Conservation (phyloP, 2,329 filamentous ascomycete species). For the Aspergillus versicolor region DNA sequence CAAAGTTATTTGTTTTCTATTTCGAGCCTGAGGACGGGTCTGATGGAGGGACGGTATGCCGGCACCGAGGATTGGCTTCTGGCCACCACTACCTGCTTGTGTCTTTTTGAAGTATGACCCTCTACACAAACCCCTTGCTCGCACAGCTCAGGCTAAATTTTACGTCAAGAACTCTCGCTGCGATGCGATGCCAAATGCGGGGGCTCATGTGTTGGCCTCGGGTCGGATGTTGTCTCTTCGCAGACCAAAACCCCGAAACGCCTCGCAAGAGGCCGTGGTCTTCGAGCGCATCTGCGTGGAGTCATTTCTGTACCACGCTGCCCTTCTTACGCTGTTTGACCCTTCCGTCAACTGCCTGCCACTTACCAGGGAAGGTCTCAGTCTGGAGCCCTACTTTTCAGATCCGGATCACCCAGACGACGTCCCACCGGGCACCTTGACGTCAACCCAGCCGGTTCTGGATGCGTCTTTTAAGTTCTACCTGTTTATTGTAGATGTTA, state of each 20-base stretch:
- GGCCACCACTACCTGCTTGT: slow-evolving; percentile 15
- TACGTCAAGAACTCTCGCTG: slow-evolving; percentile 10
- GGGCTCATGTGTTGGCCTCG: slow-evolving; percentile 15
- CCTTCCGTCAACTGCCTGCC: slow-evolving; percentile 15
- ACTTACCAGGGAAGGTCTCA: background rate
- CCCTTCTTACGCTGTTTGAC: slow-evolving; percentile 19
- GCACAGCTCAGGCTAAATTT: no score
- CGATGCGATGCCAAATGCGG: slow-evolving; percentile 13
- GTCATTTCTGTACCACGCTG: slow-evolving; percentile 20
- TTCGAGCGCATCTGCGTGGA: slow-evolving; percentile 21
- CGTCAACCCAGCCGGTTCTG: no score
- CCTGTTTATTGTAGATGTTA: no score
- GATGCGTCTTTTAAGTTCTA: no score
- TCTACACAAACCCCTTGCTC: background rate
- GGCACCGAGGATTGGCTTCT: slow-evolving; percentile 14
- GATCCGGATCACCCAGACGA: background rate
- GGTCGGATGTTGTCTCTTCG: slow-evolving; percentile 10
- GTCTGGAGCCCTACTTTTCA: slow-evolving; percentile 14
- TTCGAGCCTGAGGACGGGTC: background rate
- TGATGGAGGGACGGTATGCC: background rate
- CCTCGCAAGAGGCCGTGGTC: slow-evolving; percentile 7
- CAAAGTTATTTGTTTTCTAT: slow-evolving; percentile 15
- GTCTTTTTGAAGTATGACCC: slow-evolving; percentile 17
- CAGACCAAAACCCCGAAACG: slow-evolving; percentile 1
- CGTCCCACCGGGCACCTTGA: no score